Percentiles rank a stretch among this genome's conserved stretches.
These are phyloP conservation scores for Obba rivulosa DNA, from an alignment of 768 basidiomycete genomes.

Conservation along the genomic window DNA sequence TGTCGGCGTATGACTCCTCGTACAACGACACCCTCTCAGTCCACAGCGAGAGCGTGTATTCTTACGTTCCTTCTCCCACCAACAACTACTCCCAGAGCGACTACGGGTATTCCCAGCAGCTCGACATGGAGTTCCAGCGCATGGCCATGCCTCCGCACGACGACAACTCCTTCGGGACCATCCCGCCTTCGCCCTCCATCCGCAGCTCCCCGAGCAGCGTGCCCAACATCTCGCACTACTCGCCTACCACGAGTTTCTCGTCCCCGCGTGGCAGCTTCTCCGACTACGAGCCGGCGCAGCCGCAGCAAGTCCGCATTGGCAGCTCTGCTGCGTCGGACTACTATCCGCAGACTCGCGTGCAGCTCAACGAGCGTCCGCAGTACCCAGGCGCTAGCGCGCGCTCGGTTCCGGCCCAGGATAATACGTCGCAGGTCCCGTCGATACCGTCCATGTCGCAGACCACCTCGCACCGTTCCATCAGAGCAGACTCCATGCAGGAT, in stretches of 20 bases:
- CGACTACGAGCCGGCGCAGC: conserved; percentile 54
- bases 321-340: conserved; percentile 47
- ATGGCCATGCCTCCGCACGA: conserved; percentile 36
- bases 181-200: conserved; percentile 33
- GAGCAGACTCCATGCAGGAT: conserved; percentile 40
- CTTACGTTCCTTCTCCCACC: conserved; percentile 45
- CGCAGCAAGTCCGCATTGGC: conserved; percentile 38
- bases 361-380: conserved; percentile 12
- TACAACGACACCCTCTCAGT: conserved; percentile 45
- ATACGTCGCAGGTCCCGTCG: conserved; percentile 46
- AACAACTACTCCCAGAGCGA: conserved; percentile 42
- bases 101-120: conserved; percentile 25
- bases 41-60: conserved; percentile 67
- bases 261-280: conserved; percentile 52
- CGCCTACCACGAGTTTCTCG: conserved; percentile 14
- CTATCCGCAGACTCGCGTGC: conserved; percentile 27
- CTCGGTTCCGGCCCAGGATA: conserved; percentile 51
- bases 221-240: conserved; percentile 22
- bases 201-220: conserved; percentile 50
- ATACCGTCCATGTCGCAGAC: conserved; percentile 37
- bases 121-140: conserved; percentile 65
- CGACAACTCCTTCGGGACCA: conserved; percentile 49
- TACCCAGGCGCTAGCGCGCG: conserved; percentile 11
- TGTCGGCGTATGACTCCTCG: conserved; percentile 46
- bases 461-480: conserved; percentile 23